Percentiles rank a stretch among this genome's conserved stretches.
Conservation (phyloP, 2,329 filamentous ascomycete genomes). For the Alternaria panax region DNA sequence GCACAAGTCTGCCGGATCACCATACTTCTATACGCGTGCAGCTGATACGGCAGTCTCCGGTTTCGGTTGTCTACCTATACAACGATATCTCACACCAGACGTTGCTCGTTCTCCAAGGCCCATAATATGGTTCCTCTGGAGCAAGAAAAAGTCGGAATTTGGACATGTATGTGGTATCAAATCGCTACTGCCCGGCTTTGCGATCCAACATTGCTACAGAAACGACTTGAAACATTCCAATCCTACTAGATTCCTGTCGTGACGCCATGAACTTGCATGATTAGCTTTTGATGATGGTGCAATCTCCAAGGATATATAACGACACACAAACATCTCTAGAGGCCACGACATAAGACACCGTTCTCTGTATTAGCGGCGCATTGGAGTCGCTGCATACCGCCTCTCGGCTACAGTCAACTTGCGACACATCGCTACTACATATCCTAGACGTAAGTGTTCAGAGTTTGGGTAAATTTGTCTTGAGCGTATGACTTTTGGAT, state of each 20-base stretch:
- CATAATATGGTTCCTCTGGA: neutral
- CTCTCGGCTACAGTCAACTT: neutral
- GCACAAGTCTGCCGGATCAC: slow-evolving; percentile 38
- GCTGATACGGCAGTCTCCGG: slow-evolving; percentile 15
- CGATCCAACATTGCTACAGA: neutral
- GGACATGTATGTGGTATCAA: neutral
- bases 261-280: slow-evolving; percentile 1
- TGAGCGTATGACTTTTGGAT: neutral
- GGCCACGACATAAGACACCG: slow-evolving; percentile 11
- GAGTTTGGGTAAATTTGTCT: neutral
- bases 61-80: neutral
- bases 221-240: neutral
- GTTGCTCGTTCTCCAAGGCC: neutral
- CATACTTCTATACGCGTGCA: slow-evolving; percentile 19
- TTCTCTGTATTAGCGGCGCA: neutral
- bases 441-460: neutral
- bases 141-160: neutral
- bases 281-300: neutral
- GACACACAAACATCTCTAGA: slow-evolving; percentile 19
- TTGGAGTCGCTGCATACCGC: neutral
- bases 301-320: slow-evolving; percentile 36
- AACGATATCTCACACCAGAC: neutral
- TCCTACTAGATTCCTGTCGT: neutral
- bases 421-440: neutral
- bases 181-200: neutral